These are phyloP conservation scores for Saccharomycopsis fodiens DNA, from an alignment of 805 yeast species.

Conservation along the genomic window DNA sequence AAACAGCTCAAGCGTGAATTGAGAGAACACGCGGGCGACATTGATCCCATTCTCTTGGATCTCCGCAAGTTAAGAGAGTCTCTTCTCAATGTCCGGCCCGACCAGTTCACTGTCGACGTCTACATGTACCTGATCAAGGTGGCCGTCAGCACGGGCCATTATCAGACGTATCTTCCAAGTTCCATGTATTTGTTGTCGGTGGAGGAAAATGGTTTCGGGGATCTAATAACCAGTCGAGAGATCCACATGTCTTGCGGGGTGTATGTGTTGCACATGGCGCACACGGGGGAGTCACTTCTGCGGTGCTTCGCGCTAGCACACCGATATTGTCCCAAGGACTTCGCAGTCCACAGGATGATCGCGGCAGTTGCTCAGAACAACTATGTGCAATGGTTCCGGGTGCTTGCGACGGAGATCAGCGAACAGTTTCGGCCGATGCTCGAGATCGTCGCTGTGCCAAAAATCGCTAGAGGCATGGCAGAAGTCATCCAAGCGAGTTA, in stretches of 20 bases:
- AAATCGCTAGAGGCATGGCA: slow-evolving; percentile 1
- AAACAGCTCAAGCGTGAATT: slow-evolving; percentile 1
- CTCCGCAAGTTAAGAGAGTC: slow-evolving; percentile 53
- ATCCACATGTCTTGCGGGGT: slow-evolving; percentile 34
- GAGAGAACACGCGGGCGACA: neutral
- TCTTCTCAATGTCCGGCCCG: slow-evolving; percentile 32
- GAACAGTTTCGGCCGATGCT: slow-evolving; percentile 3
- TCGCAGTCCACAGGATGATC: slow-evolving; percentile 3
- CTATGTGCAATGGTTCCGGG: slow-evolving; percentile 14
- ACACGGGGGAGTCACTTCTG: slow-evolving; percentile 12
- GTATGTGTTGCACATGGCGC: slow-evolving; percentile 36
- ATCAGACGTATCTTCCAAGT: slow-evolving; percentile 52
- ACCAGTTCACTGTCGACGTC: slow-evolving; percentile 39
- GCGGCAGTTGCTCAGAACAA: slow-evolving; percentile 6
- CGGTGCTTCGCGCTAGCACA: slow-evolving; percentile 5
- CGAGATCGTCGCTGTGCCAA: slow-evolving; percentile 4
- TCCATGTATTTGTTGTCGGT: slow-evolving; percentile 28
- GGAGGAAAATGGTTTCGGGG: neutral
- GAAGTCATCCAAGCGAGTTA: slow-evolving; percentile 4
- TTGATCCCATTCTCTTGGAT: slow-evolving; percentile 31
- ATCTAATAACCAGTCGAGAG: slow-evolving; percentile 26
- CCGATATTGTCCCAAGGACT: slow-evolving; percentile 7
- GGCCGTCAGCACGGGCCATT: slow-evolving; percentile 40
- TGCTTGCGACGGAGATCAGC: slow-evolving; percentile 8
- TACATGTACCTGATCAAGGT: slow-evolving; percentile 43